Conservation (phyloP, 768 basidiomycete species). For the Tulasnella sp. region DNA sequence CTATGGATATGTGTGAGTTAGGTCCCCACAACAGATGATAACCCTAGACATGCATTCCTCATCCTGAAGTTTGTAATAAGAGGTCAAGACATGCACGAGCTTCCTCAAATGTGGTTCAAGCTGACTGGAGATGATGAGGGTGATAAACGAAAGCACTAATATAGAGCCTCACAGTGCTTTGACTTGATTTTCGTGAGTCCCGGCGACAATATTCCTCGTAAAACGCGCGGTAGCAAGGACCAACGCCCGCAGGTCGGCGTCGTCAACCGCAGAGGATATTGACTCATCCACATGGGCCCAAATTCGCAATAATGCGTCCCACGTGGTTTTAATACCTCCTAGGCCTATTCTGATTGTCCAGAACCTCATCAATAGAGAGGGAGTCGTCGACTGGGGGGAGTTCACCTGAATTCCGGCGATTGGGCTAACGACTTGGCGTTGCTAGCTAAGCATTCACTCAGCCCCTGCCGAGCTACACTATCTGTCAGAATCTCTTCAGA, state of each 20-base stretch:
- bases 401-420: no score
- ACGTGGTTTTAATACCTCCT: background rate
- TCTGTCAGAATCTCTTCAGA: background rate
- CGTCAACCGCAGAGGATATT: background rate
- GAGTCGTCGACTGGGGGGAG: no score
- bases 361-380: no score
- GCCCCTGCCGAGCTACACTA: background rate
- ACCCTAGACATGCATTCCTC: conserved; percentile 36
- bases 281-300: background rate
- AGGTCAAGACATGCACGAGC: conserved; percentile 60
- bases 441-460: no score
- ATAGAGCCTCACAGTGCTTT: conserved; percentile 49
- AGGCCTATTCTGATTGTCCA: no score
- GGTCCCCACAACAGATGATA: conserved; percentile 1
- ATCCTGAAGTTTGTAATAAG: conserved; percentile 61
- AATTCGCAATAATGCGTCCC: background rate
- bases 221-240: conserved; percentile 47
- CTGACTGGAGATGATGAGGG: conserved; percentile 30
- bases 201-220: conserved; percentile 75
- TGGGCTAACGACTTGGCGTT: no score
- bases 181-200: conserved; percentile 55
- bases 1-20: background rate
- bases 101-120: conserved; percentile 58
- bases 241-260: background rate
- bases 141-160: conserved; percentile 6